Base-by-base conservation (phyloP, 495 filamentous ascomycete species). In the Daldinia bambusicola region DNA sequence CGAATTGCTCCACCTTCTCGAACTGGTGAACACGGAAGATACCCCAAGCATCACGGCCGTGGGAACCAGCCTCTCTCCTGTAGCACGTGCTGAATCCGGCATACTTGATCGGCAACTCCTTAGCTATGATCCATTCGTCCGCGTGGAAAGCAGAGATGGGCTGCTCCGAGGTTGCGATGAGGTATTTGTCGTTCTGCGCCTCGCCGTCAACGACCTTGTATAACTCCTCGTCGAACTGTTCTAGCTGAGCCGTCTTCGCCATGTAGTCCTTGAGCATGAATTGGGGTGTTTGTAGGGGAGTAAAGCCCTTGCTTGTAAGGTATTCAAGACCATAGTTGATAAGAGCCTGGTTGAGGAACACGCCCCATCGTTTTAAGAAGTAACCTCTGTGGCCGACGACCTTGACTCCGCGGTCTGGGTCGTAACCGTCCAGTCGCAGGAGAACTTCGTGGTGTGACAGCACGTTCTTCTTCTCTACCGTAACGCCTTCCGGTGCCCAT, bases 1-100 rank as follows among this genome's bases (percentile, higher is more conserved):
- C 86, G 72, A 98, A 98, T 84, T 98, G 95, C 77, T 98, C 94
- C 55, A 97, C 89, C 89, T 99, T 99, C 80, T 98, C 95, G 75
- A 99, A 99, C 76, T 99, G 95, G 80, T 99, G 95, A 43, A 98
- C 94, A 74, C 95, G 90, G 86, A 98, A 99, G 70, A 98, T 93
- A 59, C 95, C 95, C 95, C 95, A 99, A 5, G 96, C 95, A 75
- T 99, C 95, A 80, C 92, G 93, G 38, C 95, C 95, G 75, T 97
- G 94, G 18, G 86, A 84, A 52, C 95, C 95, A 37, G 95, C 95
- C 78, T 99, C 95, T 83, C 96, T 94, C 48, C 95, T 88, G 80
- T 97, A 99, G 77, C 93, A 97, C 18, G 95, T 97, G 70, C 89
- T 93, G 84, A 93, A 97, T 7, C 95, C 95, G 5, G 94, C 95